phyloP scores from a whole-genome alignment of 2,329 filamentous ascomycete genomes.

The Aspergillus sp. region DNA sequence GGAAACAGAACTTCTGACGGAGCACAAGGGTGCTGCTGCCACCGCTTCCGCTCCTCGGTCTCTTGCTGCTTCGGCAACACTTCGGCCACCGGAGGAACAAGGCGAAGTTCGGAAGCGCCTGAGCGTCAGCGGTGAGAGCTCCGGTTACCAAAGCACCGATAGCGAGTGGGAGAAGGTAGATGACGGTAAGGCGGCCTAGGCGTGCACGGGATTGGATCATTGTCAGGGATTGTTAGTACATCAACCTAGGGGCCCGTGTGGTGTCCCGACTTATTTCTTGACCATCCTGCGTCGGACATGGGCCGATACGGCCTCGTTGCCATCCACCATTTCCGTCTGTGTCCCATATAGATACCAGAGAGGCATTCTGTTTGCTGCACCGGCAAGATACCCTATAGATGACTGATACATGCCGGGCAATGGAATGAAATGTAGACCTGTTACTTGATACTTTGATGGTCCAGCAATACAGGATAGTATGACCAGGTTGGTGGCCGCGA shows the following conservation, averaged over 20 bases:
- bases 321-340: background rate
- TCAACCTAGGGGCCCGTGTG: background rate
- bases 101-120: constrained; percentile 48
- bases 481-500: no score
- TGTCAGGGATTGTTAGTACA: background rate
- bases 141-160: constrained; percentile 74
- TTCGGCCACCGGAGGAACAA: constrained; percentile 52
- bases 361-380: constrained; percentile 11
- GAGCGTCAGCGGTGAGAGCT: constrained; percentile 51
- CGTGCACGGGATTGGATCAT: background rate
- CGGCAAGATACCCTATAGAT: constrained; percentile 19
- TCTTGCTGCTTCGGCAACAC: constrained; percentile 32
- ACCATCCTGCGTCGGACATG: background rate
- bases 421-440: background rate
- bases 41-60: constrained; percentile 20
- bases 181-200: constrained; percentile 20
- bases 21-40: constrained; percentile 19
- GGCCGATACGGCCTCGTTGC: background rate
- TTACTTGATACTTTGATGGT: background rate
- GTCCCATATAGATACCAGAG: constrained; percentile 2
- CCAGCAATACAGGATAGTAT: no score
- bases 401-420: constrained; percentile 2
- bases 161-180: constrained; percentile 98
- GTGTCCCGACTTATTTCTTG: background rate
- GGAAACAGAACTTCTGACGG: constrained; percentile 41